Conservation (phyloP, 2,329 filamentous ascomycete species). For the Alternaria ethzedia region DNA sequence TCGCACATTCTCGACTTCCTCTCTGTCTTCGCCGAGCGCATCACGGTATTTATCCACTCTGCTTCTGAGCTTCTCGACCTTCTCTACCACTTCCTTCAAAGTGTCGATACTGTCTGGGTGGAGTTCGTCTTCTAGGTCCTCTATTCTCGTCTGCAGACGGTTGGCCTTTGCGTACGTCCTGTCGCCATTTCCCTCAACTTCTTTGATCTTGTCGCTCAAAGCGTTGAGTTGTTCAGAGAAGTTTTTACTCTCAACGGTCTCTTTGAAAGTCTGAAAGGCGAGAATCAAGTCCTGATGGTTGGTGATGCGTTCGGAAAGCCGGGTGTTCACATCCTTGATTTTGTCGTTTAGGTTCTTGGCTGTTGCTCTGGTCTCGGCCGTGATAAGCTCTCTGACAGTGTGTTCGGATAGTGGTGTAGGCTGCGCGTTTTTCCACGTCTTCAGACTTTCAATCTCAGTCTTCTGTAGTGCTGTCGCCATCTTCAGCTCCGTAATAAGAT, state of each 20-base stretch:
- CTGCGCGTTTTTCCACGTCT: constrained; percentile 1
- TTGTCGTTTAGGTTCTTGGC: background rate
- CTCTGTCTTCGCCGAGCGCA: background rate
- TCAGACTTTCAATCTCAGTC: background rate
- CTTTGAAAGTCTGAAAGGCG: background rate
- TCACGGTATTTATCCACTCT: background rate
- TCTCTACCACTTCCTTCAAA: background rate
- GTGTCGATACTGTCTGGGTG: background rate
- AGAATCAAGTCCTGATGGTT: background rate
- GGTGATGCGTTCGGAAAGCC: background rate
- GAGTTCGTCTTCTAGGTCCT: background rate
- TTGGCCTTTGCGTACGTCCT: background rate
- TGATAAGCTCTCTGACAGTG: background rate
- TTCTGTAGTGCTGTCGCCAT: background rate
- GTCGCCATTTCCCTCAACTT: background rate
- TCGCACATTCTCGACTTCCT: background rate
- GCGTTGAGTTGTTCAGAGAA: background rate
- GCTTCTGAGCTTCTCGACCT: background rate
- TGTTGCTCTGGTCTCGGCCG: background rate
- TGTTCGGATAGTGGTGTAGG: background rate
- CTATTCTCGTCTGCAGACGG: background rate
- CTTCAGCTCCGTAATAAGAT: background rate
- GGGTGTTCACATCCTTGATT: background rate
- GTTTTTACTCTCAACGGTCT: background rate
- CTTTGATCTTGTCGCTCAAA: background rate